Evolutionary conservation across 2,329 filamentous ascomycete genomes (phyloP), one percentile per base, ranked within the genome.

Genomic region (Blastomyces silverae): DNA sequence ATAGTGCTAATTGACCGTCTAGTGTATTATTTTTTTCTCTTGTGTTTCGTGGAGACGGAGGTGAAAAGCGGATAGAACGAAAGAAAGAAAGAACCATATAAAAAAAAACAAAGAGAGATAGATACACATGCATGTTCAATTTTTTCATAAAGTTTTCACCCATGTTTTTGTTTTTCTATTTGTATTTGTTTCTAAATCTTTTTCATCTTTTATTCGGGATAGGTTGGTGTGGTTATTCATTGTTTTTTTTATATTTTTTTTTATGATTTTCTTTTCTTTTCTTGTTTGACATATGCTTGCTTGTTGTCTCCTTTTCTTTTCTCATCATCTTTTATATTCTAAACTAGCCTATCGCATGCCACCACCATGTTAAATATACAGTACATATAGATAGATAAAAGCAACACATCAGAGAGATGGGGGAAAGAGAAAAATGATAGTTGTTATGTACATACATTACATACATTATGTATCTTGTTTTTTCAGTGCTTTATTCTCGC

Each of bases 401-500:
- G 37, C 37, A 39, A 39, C 37, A 39, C 10, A 39, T 39, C 37
- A 39, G 10, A 39, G 37, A 48, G 44, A 48, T n/a, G 44, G 17
- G 5, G 44, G 44, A 48, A 20, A 22, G 20, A n/a, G 7, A 44
- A 44, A 50, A 50, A n/a, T 8, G 46, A 39, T 39, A 8, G 46
- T n/a, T n/a, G n/a, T 48, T 50, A 11, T 50, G 46, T 50, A 50
- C 17, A 50, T 50, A 50, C 46, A 50, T 50, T 50, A 22, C 46
- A 50, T 50, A n/a, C 22, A 1, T n/a, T n/a, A 7, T n/a, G n/a
- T n/a, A n/a, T n/a, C n/a, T n/a, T n/a, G n/a, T n/a, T 6, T 48
- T 48, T 48, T 22, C 46, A 48, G 20, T 22, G 0, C 3, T 48
- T 48, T 48, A 2, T 20, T 46, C 6, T 22, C 46, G 3, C 20